Conservation (phyloP, 495 filamentous ascomycete genomes). For the Elasticomyces elasticus region DNA sequence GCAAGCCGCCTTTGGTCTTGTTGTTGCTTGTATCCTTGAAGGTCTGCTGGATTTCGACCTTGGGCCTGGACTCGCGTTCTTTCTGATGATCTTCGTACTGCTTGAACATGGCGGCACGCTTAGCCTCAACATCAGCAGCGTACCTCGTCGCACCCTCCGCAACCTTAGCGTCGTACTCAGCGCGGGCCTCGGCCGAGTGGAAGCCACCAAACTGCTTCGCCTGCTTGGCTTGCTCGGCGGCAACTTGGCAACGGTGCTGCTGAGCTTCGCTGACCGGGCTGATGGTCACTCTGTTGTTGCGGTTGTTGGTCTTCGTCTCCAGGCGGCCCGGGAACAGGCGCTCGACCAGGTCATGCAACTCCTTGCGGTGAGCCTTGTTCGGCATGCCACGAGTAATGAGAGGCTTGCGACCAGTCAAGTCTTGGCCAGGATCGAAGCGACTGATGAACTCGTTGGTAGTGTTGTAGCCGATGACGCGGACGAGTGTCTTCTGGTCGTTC, state of each 20-base stretch:
- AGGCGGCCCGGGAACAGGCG: background rate
- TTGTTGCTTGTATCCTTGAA: background rate
- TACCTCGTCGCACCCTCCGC: background rate
- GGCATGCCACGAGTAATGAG: background rate
- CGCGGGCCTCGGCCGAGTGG: background rate
- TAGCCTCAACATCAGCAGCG: background rate
- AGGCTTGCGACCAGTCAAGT: background rate
- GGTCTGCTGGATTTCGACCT: background rate
- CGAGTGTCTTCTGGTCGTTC: background rate
- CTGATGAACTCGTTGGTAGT: background rate
- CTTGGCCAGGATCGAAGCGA: background rate
- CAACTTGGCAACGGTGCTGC: background rate
- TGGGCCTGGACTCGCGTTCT: background rate
- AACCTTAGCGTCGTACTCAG: background rate
- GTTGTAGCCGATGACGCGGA: background rate
- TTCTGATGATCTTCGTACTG: background rate
- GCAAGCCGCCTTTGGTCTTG: slow-evolving; percentile 1
- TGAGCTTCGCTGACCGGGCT: background rate
- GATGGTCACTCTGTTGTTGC: background rate
- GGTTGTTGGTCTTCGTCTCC: background rate
- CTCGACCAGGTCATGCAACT: background rate
- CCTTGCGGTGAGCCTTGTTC: background rate
- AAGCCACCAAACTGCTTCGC: background rate
- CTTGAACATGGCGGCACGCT: background rate
- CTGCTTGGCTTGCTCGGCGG: background rate